Conservation (phyloP, 2,329 filamentous ascomycete genomes). For the Cladosporium sp. region DNA sequence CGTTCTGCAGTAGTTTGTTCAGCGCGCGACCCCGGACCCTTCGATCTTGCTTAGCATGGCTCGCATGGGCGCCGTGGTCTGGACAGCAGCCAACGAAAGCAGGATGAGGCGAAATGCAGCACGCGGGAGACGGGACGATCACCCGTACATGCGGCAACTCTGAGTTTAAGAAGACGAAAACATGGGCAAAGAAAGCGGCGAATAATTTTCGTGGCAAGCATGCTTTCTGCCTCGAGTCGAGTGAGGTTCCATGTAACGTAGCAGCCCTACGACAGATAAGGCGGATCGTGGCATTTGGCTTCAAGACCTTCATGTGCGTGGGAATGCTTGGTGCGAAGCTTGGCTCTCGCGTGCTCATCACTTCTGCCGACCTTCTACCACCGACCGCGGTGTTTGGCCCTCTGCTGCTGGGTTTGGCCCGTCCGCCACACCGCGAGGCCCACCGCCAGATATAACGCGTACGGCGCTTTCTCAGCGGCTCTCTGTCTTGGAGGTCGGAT, state of each 20-base stretch:
- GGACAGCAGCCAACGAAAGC: not conserved
- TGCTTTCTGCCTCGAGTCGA: constrained; percentile 5
- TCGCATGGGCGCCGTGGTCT: not conserved
- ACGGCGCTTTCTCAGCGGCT: not conserved
- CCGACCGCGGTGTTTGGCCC: not conserved
- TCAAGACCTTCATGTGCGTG: not conserved
- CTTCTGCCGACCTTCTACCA: constrained; percentile 12
- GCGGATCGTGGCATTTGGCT: constrained; percentile 8
- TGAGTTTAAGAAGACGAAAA: not conserved
- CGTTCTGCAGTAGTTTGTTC: not conserved
- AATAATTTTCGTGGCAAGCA: not conserved
- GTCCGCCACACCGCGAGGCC: not conserved
- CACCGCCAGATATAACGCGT: constrained; percentile 7
- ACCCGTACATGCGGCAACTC: not conserved
- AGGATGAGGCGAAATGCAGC: constrained; percentile 2
- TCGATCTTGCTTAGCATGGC: not conserved
- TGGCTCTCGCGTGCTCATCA: constrained; percentile 7
- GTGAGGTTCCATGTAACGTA: not conserved
- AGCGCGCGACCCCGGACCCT: constrained; percentile 1
- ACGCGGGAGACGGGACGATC: constrained; percentile 2
- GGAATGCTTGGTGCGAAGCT: constrained; percentile 12
- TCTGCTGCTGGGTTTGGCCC: not conserved
- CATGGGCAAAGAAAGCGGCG: not conserved
- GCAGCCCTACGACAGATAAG: constrained; percentile 8
- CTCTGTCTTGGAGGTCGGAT: not conserved